Conservation (phyloP, 306 rosid genomes). For the Begonia loranthoides region DNA sequence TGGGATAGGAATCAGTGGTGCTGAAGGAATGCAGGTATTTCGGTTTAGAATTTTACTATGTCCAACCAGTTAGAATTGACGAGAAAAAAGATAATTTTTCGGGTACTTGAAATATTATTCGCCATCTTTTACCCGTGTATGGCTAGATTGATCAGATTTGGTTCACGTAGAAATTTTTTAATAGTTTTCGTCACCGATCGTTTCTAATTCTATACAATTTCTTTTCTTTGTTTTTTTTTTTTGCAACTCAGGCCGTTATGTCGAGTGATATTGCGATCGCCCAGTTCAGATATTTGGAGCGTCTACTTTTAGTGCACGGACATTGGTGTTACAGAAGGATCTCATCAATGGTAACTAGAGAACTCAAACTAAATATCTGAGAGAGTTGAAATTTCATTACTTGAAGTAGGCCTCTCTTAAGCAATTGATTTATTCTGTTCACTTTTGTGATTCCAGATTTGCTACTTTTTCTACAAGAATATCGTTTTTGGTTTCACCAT, state of each 20-base stretch:
- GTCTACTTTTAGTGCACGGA: slow-evolving; percentile 87
- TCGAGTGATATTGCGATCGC: slow-evolving; percentile 96
- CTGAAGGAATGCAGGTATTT: slow-evolving; percentile 86
- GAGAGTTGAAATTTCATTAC: neutral
- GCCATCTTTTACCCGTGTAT: too few species aligned
- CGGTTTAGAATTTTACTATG: too few species aligned
- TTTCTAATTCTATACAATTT: too few species aligned
- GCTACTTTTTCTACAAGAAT: slow-evolving; percentile 96
- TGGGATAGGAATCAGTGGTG: slow-evolving; percentile 93
- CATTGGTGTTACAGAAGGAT: slow-evolving; percentile 98
- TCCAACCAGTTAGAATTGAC: too few species aligned
- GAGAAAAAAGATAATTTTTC: too few species aligned
- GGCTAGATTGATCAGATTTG: too few species aligned
- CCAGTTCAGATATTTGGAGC: slow-evolving; percentile 83
- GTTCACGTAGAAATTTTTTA: too few species aligned
- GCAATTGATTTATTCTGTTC: neutral
- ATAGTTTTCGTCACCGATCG: too few species aligned
- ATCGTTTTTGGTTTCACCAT: slow-evolving; percentile 77
- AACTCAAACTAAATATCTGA: slow-evolving; percentile 1
- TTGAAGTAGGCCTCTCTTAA: neutral
- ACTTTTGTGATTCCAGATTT: slow-evolving; percentile 53
- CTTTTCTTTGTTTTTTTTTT: slow-evolving; percentile 4
- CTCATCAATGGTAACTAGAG: slow-evolving; percentile 68
- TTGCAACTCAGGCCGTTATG: slow-evolving; percentile 84
- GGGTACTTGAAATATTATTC: slow-evolving; percentile 15